Conservation (phyloP, 495 filamentous ascomycete genomes). For the Aspergillus diversus region DNA sequence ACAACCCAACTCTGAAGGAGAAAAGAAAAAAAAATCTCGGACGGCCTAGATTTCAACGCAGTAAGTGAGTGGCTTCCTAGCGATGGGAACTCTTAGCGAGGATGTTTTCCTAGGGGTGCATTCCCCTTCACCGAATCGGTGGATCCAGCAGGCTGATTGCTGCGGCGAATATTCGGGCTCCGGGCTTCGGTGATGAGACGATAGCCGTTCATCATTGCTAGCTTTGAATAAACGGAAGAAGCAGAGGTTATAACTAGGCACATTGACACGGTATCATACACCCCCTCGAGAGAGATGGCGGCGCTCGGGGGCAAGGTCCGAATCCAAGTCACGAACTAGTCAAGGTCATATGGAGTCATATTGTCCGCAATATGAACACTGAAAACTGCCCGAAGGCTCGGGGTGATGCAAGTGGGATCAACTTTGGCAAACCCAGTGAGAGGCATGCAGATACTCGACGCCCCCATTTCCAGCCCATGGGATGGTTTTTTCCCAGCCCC, state of each 20-base stretch:
- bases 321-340: slow-evolving; percentile 22
- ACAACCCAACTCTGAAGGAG: too few relatives aligned
- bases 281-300: slow-evolving; percentile 17
- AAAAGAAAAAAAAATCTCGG: neutral
- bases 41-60: neutral
- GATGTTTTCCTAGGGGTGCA: neutral
- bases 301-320: slow-evolving; percentile 15
- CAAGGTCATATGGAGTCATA: slow-evolving; percentile 15
- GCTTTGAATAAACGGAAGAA: slow-evolving; percentile 12
- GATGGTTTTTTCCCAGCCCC: neutral
- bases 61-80: neutral
- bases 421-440: slow-evolving; percentile 15
- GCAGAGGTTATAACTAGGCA: slow-evolving; percentile 21
- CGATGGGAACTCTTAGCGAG: neutral
- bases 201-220: slow-evolving; percentile 5
- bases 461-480: slow-evolving; percentile 3
- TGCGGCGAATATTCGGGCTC: neutral
- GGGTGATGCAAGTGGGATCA: slow-evolving; percentile 14
- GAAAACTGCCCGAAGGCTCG: slow-evolving; percentile 23
- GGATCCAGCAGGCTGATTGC: neutral
- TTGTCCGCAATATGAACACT: slow-evolving; percentile 21
- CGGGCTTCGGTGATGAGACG: neutral
- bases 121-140: neutral
- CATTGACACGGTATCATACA: slow-evolving; percentile 14
- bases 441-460: slow-evolving; percentile 18